phyloP scores from a whole-genome alignment of 2,329 filamentous ascomycete species.

The Epichloe hybrida region DNA sequence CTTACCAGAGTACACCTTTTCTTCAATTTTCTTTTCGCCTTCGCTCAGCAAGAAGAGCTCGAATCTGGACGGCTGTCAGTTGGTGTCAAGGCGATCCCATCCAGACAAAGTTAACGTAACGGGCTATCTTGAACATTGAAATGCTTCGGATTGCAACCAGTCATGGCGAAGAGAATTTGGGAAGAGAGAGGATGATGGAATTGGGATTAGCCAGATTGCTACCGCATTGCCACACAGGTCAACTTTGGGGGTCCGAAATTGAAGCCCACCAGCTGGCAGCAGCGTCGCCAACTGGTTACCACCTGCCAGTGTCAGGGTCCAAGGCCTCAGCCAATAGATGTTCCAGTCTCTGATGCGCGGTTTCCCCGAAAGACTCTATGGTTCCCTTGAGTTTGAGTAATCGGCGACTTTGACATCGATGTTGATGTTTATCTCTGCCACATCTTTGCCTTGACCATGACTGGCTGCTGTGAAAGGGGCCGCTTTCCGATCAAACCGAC shows the following conservation, averaged over 20 bases:
- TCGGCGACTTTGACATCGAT: neutral
- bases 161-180: constrained; percentile 13
- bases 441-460: neutral
- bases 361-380: neutral
- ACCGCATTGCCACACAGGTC: neutral
- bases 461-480: neutral
- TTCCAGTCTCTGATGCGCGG: neutral
- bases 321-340: neutral
- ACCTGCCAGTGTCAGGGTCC: neutral
- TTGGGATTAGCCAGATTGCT: neutral
- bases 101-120: constrained; percentile 16
- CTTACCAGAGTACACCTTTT: constrained; percentile 79
- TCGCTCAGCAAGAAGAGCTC: constrained; percentile 82
- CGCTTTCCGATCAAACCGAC: neutral
- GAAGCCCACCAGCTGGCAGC: neutral
- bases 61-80: constrained; percentile 46
- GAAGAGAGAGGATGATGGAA: neutral
- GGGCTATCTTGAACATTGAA: constrained; percentile 23
- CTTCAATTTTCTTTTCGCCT: constrained; percentile 87
- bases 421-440: neutral
- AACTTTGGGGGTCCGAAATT: neutral
- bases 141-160: constrained; percentile 25
- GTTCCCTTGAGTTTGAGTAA: neutral
- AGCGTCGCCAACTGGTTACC: neutral
- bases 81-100: neutral